Evolutionary conservation across 305 asterid species (phyloP).

Genomic region (Monarda citriodora): DNA sequence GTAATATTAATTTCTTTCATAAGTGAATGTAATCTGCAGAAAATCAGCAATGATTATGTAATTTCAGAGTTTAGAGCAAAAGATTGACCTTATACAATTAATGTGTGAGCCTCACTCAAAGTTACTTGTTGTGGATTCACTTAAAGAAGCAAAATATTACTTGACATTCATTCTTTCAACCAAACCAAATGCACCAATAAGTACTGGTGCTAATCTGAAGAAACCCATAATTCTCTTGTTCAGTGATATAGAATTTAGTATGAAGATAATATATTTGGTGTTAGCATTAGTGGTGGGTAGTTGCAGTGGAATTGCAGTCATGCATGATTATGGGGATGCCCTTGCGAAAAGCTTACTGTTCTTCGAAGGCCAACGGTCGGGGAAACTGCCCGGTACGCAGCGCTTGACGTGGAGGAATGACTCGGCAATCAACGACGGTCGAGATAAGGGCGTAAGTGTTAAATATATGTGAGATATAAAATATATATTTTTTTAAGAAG

Average conservation of each 20-base stretch:
- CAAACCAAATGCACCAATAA: neutral
- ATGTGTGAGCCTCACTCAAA: constrained; percentile 33
- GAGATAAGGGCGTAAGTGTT: constrained; percentile 35
- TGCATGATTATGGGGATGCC: constrained; percentile 57
- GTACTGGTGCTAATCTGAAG: neutral
- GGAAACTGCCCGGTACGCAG: constrained; percentile 43
- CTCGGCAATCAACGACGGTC: constrained; percentile 43
- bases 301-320: constrained; percentile 9
- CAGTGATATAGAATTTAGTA: neutral
- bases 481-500: no score
- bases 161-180: neutral
- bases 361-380: constrained; percentile 59
- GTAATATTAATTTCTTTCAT: neutral
- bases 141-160: constrained; percentile 19
- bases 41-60: neutral
- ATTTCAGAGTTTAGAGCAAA: constrained; percentile 10
- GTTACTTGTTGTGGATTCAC: constrained; percentile 16
- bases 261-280: neutral
- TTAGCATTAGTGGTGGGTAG: constrained; percentile 6
- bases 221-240: neutral
- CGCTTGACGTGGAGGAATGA: constrained; percentile 46
- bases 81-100: constrained; percentile 10
- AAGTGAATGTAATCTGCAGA: neutral
- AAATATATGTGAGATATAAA: no score
- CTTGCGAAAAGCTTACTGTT: constrained; percentile 51